Evolutionary conservation across 2,329 filamentous ascomycete genomes (phyloP).

Genomic region (Aphanocladium album): DNA sequence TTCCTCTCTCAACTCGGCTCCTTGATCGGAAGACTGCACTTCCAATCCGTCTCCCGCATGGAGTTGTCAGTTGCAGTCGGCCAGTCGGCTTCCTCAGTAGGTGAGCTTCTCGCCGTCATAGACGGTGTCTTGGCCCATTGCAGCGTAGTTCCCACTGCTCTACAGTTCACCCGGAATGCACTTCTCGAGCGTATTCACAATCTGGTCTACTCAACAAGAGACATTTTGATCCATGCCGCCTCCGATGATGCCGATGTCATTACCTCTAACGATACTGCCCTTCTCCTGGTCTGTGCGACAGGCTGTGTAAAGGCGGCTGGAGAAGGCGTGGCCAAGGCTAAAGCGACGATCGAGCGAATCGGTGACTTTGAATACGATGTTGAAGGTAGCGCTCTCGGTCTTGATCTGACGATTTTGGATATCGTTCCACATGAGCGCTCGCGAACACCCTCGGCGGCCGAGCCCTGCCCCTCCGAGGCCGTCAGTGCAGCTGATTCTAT

Average conservation of each 20-base stretch:
- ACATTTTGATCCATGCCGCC: conserved; percentile 67
- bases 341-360: conserved; percentile 77
- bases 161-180: conserved; percentile 64
- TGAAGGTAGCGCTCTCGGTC: conserved; percentile 49
- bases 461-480: conserved; percentile 29
- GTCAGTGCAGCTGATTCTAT: conserved; percentile 35
- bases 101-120: conserved; percentile 71
- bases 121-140: conserved; percentile 79
- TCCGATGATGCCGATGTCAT: conserved; percentile 71
- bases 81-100: conserved; percentile 77
- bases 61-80: conserved; percentile 79
- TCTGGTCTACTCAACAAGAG: conserved; percentile 73
- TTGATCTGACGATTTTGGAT: conserved; percentile 51
- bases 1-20: conserved; percentile 89
- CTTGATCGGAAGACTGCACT: conserved; percentile 82
- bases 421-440: conserved; percentile 31
- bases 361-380: conserved; percentile 88
- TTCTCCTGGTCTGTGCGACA: conserved; percentile 73
- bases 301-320: conserved; percentile 85
- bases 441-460: conserved; percentile 27
- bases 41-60: conserved; percentile 85
- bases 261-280: conserved; percentile 71
- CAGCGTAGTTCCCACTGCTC: conserved; percentile 57
- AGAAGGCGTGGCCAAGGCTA: conserved; percentile 84
- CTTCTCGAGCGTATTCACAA: conserved; percentile 79